A percentile compares a stretch with the other conserved stretches of the same genome.
These are phyloP conservation scores for Myxozyma neglecta DNA, from an alignment of 805 yeast species.

Conservation along the genomic window DNA sequence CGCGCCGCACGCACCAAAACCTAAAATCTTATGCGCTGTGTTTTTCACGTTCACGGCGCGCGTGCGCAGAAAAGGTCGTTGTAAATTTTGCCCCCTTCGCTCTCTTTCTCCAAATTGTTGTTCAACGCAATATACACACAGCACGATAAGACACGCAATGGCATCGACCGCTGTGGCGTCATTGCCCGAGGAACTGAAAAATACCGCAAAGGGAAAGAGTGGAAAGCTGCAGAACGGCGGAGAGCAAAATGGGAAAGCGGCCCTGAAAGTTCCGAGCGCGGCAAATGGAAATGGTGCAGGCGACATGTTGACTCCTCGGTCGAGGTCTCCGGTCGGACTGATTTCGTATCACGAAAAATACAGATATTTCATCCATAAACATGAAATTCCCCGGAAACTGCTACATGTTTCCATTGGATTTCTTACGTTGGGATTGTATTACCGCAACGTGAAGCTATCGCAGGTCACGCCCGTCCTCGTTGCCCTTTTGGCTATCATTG, in stretches of 20 bases:
- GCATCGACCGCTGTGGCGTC: constrained; percentile 1
- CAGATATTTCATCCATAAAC: constrained; percentile 57
- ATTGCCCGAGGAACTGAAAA: not conserved
- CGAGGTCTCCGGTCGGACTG: constrained; percentile 35
- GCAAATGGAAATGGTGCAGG: not conserved
- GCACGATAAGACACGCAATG: not conserved
- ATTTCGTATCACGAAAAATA: constrained; percentile 33
- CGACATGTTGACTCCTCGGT: constrained; percentile 31
- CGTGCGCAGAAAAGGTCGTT: not conserved
- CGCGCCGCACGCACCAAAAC: not conserved
- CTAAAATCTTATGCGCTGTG: not conserved
- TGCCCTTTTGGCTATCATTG: constrained; percentile 56
- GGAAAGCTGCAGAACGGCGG: not conserved
- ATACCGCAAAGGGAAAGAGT: not conserved
- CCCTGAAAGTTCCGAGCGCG: not conserved
- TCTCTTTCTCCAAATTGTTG: not conserved
- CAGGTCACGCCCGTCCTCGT: constrained; percentile 63
- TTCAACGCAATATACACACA: not conserved
- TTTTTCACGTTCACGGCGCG: constrained; percentile 8
- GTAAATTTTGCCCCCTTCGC: not conserved
- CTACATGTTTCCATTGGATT: constrained; percentile 90
- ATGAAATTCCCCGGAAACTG: constrained; percentile 85
- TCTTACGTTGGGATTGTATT: constrained; percentile 70
- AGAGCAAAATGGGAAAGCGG: not conserved
- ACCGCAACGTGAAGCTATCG: constrained; percentile 55